Evolutionary conservation across 805 yeast genomes (phyloP).

Genomic region (Yamadazyma olivae): DNA sequence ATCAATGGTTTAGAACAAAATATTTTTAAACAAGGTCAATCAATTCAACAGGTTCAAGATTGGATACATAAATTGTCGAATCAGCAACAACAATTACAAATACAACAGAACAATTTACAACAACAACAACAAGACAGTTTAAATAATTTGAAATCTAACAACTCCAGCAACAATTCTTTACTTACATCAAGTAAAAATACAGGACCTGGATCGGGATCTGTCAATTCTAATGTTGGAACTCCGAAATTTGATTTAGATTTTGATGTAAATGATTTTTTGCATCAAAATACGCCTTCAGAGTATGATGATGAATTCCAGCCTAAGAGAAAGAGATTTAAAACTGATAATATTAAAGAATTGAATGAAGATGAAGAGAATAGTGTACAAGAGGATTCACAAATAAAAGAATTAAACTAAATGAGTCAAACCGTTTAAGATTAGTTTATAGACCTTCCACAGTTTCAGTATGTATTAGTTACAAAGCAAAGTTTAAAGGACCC

Average conservation of each 20-base stretch:
- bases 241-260: slow-evolving; percentile 13
- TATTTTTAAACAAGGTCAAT: slow-evolving; percentile 47
- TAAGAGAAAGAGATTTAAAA: slow-evolving; percentile 9
- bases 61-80: slow-evolving; percentile 44
- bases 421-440: no score
- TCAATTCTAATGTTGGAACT: neutral
- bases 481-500: no score
- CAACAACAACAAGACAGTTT: slow-evolving; percentile 9
- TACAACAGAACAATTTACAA: slow-evolving; percentile 12
- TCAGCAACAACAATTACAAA: slow-evolving; percentile 20
- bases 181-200: slow-evolving; percentile 2
- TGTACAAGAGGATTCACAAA: neutral
- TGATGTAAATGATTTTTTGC: slow-evolving; percentile 15
- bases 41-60: slow-evolving; percentile 54
- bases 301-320: slow-evolving; percentile 9
- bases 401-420: neutral
- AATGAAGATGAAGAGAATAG: slow-evolving; percentile 5
- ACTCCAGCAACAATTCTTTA: neutral
- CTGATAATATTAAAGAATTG: slow-evolving; percentile 11
- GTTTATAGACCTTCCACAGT: no score
- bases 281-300: slow-evolving; percentile 8
- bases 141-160: slow-evolving; percentile 9
- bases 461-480: no score
- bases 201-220: neutral
- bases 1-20: slow-evolving; percentile 44